Base-by-base conservation (phyloP, 352 stramenopile genomes). In the Phytophthora boehmeriae region DNA sequence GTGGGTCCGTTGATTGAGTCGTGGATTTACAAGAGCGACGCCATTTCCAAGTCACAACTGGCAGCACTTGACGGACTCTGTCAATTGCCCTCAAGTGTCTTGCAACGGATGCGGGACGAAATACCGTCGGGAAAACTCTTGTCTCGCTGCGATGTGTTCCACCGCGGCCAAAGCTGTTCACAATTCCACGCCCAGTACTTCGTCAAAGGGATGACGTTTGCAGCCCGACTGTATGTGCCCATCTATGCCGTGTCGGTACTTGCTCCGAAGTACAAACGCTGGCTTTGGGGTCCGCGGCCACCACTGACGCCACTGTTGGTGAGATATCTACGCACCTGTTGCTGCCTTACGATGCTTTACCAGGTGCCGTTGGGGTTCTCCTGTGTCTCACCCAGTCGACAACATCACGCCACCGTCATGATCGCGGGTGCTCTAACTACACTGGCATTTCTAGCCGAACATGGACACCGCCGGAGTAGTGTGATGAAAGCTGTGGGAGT, bases 121-220 rank as follows among this genome's bases (percentile, higher is more conserved):
- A 71, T 91, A 17, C 76, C 77, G 45, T 74, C 68, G 1, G 66
- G 57, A 23, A 57, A 54, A 16, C 44, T 78, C 28, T 35, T 56
- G 4, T 89, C 80, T 20, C 73, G 78, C 13, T 91, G 82, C 32
- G 76, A 85, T 52, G 79, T 89, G 25, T 89, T 88, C 59, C 78
- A 88, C 46, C 71, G 65, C 34, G 67, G 71, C 17, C 56, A 58
- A 20, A 73, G 63, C 16, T 91, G 82, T 54, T 8, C 59, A 22
- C 27, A 70, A 43, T 91, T 88, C 64, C 78, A 91, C 59, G 14
- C 38, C 0, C 38, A 66, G 10, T 76, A 75, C 49, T 81, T 88
- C 16, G 17, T 53, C 13, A 50, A 64, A 16, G 66, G 71, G 17
- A 76, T 89, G 63, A 71, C 43, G 35, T 72, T 75, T 20, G 68